These are phyloP conservation scores for Trichoderma sp. DNA, from an alignment of 2,329 filamentous ascomycete species.

Conservation along the genomic window DNA sequence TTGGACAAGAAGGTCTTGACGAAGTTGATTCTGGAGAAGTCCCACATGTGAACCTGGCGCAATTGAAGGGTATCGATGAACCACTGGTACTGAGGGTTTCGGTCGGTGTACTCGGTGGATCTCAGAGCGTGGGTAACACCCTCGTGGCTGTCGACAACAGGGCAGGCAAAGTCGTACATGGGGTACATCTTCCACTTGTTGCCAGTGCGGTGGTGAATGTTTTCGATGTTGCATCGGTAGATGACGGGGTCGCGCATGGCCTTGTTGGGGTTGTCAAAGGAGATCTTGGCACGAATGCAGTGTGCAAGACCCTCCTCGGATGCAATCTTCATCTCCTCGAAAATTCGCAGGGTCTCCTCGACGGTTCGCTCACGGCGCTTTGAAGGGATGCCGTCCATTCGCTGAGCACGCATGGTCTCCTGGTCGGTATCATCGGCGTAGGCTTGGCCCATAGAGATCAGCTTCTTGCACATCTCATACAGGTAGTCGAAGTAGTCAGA, in stretches of 20 bases:
- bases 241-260: slow-evolving; percentile 96
- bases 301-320: slow-evolving; percentile 76
- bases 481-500: slow-evolving; percentile 95
- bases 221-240: slow-evolving; percentile 79
- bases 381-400: slow-evolving; percentile 81
- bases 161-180: slow-evolving; percentile 85
- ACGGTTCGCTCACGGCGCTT: slow-evolving; percentile 74
- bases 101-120: slow-evolving; percentile 85
- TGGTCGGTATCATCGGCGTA: slow-evolving; percentile 95
- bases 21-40: slow-evolving; percentile 84
- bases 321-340: slow-evolving; percentile 91
- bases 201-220: slow-evolving; percentile 75
- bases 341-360: slow-evolving; percentile 82
- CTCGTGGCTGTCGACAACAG: slow-evolving; percentile 77
- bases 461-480: slow-evolving; percentile 78
- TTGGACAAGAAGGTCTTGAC: slow-evolving; percentile 81
- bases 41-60: slow-evolving; percentile 80
- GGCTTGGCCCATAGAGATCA: slow-evolving; percentile 84
- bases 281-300: slow-evolving; percentile 95
- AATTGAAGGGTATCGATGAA: slow-evolving; percentile 74
- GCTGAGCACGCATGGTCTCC: slow-evolving; percentile 82
- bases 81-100: slow-evolving; percentile 86
- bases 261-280: slow-evolving; percentile 89
- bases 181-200: slow-evolving; percentile 82
- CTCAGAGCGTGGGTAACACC: slow-evolving; percentile 81